Evolutionary conservation across 1,284 basidiomycete species (phyloP).

Genomic region (Tilletia horrida): DNA sequence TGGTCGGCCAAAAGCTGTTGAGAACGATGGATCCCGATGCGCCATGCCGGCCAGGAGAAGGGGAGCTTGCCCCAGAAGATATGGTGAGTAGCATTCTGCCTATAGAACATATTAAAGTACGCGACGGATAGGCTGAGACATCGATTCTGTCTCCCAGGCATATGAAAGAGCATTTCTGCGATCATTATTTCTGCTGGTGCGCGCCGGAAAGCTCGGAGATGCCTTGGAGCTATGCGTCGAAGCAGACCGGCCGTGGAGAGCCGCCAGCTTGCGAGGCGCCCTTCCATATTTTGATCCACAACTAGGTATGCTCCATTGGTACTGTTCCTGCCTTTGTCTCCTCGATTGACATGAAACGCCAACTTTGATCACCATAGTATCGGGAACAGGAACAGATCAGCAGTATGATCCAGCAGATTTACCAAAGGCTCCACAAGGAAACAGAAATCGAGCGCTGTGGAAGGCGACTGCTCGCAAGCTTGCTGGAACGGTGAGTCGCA

Average conservation of each 20-base stretch:
- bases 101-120: too few species aligned
- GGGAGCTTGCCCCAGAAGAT: conserved; percentile 4
- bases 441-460: conserved; percentile 50
- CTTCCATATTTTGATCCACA: conserved; percentile 47
- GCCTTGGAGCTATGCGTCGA: conserved; percentile 78
- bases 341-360: too few species aligned
- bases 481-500: conserved; percentile 29
- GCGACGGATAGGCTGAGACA: too few species aligned
- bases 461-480: conserved; percentile 47
- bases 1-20: conserved; percentile 61
- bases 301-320: conserved; percentile 19
- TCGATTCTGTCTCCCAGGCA: neutral
- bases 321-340: too few species aligned
- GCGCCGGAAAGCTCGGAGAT: conserved; percentile 75
- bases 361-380: too few species aligned
- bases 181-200: conserved; percentile 71
- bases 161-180: conserved; percentile 74
- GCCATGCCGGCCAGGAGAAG: conserved; percentile 57
- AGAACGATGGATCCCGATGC: conserved; percentile 73
- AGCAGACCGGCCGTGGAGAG: conserved; percentile 85
- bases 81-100: neutral
- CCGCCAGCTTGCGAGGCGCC: conserved; percentile 77
- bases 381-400: too few species aligned
- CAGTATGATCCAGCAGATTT: neutral
- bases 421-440: conserved; percentile 35